Base-by-base conservation (phyloP, 495 filamentous ascomycete species). In the Neurospora sp. region DNA sequence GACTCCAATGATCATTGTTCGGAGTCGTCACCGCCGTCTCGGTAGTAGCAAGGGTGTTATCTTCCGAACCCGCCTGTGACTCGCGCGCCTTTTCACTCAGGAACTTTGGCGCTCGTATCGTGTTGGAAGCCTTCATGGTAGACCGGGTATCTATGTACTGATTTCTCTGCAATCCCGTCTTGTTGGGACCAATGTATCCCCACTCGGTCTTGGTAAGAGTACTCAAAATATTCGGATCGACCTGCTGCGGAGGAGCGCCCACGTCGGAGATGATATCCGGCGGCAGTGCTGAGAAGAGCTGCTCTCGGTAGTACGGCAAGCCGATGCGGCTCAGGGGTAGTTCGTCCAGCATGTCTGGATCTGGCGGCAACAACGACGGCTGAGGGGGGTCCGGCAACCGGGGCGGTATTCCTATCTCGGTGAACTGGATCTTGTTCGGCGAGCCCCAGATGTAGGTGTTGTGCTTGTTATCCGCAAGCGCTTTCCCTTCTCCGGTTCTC, bases 291-390 rank as follows among this genome's bases (percentile, higher is more conserved):
- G 96, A 98, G 41, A 95, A 86, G 18, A 99, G 87, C 44, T 86
- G 85, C 73, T 98, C 95, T 44, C 93, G 89, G 79, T 98, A 98
- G 81, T 92, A 97, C 0, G 96, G 96, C 89, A 99, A 92, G 16
- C 96, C 96, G 73, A 97, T 85, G 71, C 89, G 88, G 80, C 90
- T 98, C 74, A 98, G 80, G 3, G 96, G 94, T 12, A 66, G 27
- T 14, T 66, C 54, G 14, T 66, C 54, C 54, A 37, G 1, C 54
- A 66, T 89, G 82, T 80, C 92, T 88, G 86, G 87, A 42, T 98
- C 92, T 11, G 85, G 80, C 23, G 88, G 77, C 9, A 71, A 54
- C 0, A 76, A 76, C 3, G 72, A 82, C 3, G 85, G 82, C 31
- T 87, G 81, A 20, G 81, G 78, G 10, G 90, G 83, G 74, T 94